Percentiles rank a stretch among this genome's conserved stretches.
phyloP scores from a whole-genome alignment of 345 rosid genomes.

The Gossypium bickii region DNA sequence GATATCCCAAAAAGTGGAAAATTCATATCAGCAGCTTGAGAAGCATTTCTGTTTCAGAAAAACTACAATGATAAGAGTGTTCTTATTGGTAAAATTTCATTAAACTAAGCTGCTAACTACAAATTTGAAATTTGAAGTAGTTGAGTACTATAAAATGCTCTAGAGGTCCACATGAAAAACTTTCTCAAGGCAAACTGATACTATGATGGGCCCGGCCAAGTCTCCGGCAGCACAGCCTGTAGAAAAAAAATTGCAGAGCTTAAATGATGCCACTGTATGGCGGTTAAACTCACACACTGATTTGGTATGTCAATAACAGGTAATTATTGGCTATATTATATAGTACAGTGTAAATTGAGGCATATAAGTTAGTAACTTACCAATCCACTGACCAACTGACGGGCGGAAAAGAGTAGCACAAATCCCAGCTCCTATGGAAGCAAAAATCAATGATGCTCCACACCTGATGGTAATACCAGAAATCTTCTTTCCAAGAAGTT shows the following conservation, averaged over 20 bases:
- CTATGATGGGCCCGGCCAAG: constrained; percentile 69
- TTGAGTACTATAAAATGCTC: constrained; percentile 5
- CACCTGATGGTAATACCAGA: constrained; percentile 60
- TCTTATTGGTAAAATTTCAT: neutral
- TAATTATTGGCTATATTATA: neutral
- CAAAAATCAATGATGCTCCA: constrained; percentile 74
- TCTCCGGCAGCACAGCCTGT: constrained; percentile 87
- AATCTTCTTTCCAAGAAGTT: constrained; percentile 72
- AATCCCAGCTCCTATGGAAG: constrained; percentile 88
- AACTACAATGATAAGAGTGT: neutral
- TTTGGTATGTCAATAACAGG: neutral
- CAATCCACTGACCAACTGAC: constrained; percentile 88
- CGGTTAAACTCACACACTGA: neutral
- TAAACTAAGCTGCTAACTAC: neutral
- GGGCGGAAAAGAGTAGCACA: constrained; percentile 74
- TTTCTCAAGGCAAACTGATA: constrained; percentile 64
- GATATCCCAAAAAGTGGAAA: neutral
- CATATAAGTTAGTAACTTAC: constrained; percentile 35
- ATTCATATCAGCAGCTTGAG: neutral
- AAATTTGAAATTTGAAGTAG: constrained; percentile 11
- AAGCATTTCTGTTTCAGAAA: neutral
- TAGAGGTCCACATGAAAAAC: constrained; percentile 44
- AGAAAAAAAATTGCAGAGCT: neutral
- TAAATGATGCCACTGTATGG: neutral
- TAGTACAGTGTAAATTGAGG: neutral